A percentile compares a stretch with the other conserved stretches of the same genome.
phyloP scores from a whole-genome alignment of 129 eudicot genomes.

The Mikania micrantha region DNA sequence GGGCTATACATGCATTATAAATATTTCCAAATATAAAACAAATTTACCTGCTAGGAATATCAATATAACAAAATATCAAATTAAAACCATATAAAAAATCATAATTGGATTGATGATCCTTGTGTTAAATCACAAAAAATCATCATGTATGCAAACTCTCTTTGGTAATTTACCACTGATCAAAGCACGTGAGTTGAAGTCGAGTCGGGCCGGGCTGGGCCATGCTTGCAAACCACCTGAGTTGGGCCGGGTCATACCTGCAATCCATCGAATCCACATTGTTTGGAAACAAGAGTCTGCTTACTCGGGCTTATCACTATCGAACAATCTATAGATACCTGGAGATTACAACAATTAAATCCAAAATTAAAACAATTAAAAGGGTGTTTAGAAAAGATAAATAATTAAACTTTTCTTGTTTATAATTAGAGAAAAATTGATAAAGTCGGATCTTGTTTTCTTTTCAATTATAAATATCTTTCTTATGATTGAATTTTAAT shows the following conservation, averaged over 20 bases:
- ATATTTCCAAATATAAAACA: neutral
- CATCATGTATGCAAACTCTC: neutral
- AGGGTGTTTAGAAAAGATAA: neutral
- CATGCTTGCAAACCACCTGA: neutral
- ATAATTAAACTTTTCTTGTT: neutral
- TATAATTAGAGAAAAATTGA: neutral
- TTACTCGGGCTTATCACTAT: conserved; percentile 81
- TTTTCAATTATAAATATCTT: too few relatives aligned
- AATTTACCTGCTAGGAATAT: neutral
- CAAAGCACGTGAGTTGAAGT: neutral
- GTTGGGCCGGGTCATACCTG: conserved; percentile 44
- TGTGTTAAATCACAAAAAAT: neutral
- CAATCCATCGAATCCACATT: conserved; percentile 89
- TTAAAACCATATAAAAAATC: neutral
- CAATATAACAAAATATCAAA: neutral
- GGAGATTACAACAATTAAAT: neutral
- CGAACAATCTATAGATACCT: conserved; percentile 81
- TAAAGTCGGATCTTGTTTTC: neutral
- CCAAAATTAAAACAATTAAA: neutral
- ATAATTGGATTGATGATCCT: neutral
- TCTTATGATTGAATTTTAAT: too few relatives aligned
- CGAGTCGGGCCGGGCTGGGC: neutral
- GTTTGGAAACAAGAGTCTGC: conserved; percentile 70
- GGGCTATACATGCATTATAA: too few relatives aligned
- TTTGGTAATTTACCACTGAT: neutral